Percentiles rank a stretch among this genome's conserved stretches.
Conservation (phyloP, 2,329 filamentous ascomycete genomes). For the Cercospora sp. region DNA sequence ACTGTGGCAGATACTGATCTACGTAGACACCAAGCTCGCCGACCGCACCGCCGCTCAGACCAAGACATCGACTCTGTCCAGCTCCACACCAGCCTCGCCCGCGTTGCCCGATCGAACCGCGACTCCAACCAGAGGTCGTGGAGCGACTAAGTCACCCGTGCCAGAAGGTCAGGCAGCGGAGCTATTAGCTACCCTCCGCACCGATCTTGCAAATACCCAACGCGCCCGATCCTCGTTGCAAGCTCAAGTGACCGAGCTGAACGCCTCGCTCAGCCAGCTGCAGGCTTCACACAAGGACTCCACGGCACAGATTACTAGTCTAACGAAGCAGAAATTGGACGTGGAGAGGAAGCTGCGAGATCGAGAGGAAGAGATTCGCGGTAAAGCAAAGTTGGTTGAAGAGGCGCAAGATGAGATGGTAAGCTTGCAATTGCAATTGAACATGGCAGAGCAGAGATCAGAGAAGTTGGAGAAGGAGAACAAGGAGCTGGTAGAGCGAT, state of each 20-base stretch:
- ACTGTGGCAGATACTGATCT: slow-evolving; percentile 8
- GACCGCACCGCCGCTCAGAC: slow-evolving; percentile 41
- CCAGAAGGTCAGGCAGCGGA: slow-evolving; percentile 58
- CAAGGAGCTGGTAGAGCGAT: slow-evolving; percentile 81
- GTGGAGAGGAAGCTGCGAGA: slow-evolving; percentile 71
- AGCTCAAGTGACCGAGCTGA: slow-evolving; percentile 61
- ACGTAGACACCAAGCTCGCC: slow-evolving; percentile 48
- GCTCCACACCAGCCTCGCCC: slow-evolving; percentile 31
- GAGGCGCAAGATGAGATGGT: slow-evolving; percentile 93
- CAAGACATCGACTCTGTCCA: slow-evolving; percentile 31
- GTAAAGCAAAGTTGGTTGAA: slow-evolving; percentile 80
- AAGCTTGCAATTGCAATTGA: slow-evolving; percentile 80
- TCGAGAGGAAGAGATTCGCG: slow-evolving; percentile 78
- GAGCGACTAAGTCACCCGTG: slow-evolving; percentile 41
- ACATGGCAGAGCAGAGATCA: slow-evolving; percentile 75
- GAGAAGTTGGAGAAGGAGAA: slow-evolving; percentile 79
- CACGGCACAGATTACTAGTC: slow-evolving; percentile 58
- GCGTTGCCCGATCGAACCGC: slow-evolving; percentile 26
- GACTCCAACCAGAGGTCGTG: slow-evolving; percentile 30
- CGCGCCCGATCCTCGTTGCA: slow-evolving; percentile 70
- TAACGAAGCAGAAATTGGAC: slow-evolving; percentile 63
- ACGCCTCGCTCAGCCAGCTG: slow-evolving; percentile 64
- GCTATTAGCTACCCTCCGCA: slow-evolving; percentile 55
- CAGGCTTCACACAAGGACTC: slow-evolving; percentile 62
- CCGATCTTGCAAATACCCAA: slow-evolving; percentile 75